Conservation (phyloP, 768 basidiomycete species). For the Trametes villosa region DNA sequence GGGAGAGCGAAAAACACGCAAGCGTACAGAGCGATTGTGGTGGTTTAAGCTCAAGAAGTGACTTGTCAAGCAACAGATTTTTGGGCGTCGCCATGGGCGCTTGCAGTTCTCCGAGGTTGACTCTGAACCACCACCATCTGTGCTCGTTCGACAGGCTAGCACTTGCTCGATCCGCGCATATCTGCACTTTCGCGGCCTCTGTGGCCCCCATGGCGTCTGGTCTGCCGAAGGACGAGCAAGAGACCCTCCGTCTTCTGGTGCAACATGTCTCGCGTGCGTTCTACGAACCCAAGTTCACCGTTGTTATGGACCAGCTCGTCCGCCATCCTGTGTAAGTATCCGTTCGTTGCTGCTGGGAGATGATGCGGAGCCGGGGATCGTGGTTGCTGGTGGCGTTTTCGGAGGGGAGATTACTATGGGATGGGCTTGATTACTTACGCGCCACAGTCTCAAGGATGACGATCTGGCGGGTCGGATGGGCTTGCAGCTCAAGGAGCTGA, state of each 20-base stretch:
- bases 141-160: not conserved
- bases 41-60: no score
- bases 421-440: conserved; percentile 28
- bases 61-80: no score
- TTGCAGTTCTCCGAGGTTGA: not conserved
- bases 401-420: conserved; percentile 25
- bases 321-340: conserved; percentile 92
- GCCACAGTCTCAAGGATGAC: conserved; percentile 84
- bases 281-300: conserved; percentile 90
- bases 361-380: not conserved
- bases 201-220: conserved; percentile 34
- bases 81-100: conserved; percentile 3
- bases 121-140: conserved; percentile 13
- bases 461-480: conserved; percentile 92
- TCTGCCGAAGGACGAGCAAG: conserved; percentile 75
- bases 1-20: no score
- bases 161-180: not conserved
- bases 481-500: conserved; percentile 85
- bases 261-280: conserved; percentile 93
- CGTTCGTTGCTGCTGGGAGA: conserved; percentile 28
- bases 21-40: no score
- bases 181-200: conserved; percentile 7
- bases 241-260: conserved; percentile 83
- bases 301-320: conserved; percentile 93
- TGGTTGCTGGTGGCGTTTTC: conserved; percentile 6